Base-by-base conservation (phyloP, 2,329 filamentous ascomycete species). In the Endothia cerciana region DNA sequence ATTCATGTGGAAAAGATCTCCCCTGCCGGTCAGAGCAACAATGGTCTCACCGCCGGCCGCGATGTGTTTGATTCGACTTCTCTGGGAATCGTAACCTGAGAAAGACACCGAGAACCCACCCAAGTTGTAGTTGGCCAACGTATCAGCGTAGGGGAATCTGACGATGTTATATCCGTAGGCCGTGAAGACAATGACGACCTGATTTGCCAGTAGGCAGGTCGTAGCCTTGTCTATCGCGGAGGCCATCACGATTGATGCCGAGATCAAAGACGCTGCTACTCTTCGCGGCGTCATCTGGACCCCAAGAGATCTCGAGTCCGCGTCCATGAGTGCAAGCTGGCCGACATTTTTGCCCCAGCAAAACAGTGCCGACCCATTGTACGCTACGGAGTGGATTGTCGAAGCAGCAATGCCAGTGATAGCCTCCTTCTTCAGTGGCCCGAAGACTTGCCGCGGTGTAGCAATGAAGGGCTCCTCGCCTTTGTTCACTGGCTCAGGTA, bases 291-390 rank as follows among this genome's bases (percentile, higher is more conserved):
- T 88, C 25, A 85, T 80, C 74, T 98, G 95, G n/a, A 90, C 81
- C 71, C 95, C 92, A 5, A 98, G 84, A 0, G 93, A 97, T 56
- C 94, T 88, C 33, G 95, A 96, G 77, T 98, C 94, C 0, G 95
- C 94, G 75, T 97, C 95, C 80, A 97, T 93, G 62, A 99, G 84
- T 5, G 93, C 95, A 57, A 99, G 85, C 76, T 99, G 95, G 1
- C 95, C 95, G 71, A 93, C 89, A 72, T 98, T 99, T 73, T 95
- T 96, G 28, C 95, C 95, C 84, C 97, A 99, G 2, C 93, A 97
- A 74, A 92, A 99, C 1, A 99, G 80, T 1, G 92, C 92, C 0
- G 88, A 87, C 1, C 86, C 84, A 0, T 93, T 97, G 73, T 95
- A 91, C 0, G 93, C 92, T 3, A 96, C 94, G 0, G 95, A 98